Evolutionary conservation across 2,329 filamentous ascomycete genomes (phyloP), one percentile per base, ranked within the genome.

Genomic region (Didymosphaeria variabile): DNA sequence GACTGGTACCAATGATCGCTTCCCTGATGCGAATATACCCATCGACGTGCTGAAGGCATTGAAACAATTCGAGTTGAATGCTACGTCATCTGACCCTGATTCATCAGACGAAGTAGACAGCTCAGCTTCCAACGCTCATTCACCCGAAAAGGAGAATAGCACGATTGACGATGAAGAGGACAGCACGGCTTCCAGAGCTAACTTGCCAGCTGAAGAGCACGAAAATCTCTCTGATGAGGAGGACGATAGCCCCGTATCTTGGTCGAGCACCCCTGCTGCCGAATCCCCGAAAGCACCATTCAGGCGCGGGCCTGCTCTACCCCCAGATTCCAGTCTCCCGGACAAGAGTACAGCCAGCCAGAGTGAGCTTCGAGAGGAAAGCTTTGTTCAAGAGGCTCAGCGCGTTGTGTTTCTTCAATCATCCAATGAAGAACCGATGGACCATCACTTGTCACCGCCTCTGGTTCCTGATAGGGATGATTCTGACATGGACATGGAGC

Each of bases 11-110:
- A 79, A 8, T 63, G 58, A 67, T 8, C 55, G 62, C 12, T 77
- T 78, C 45, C 77, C 79, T 5, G 58, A 65, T n/a, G 74, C 74
- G 8, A 80, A 80, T 61, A 69, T 81, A 7, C 79, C 79, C 8
- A 70, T 78, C n/a, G 63, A 71, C 17, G 62, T 78, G 17, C 66
- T 80, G 4, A 64, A 58, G 8, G 62, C 64, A 21, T 58, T 70
- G 3, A 65, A 55, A 40, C 19, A 52, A 13, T 42, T 51, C n/a
- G 10, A 36, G 19, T 46, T 36, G 31, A 56, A 36, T 9, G 53
- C 44, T 21, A 31, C 49, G 55, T 21, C 36, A 12, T 29, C 23
- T n/a, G 49, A 46, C 36, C 19, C 31, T 8, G 50, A 56, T 13
- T 36, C 53, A 2, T 47, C 42, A 1, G 42, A 47, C 15, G 42